These are phyloP conservation scores for Stemphylium vesicarium DNA, from an alignment of 2,329 filamentous ascomycete species.

Conservation along the genomic window DNA sequence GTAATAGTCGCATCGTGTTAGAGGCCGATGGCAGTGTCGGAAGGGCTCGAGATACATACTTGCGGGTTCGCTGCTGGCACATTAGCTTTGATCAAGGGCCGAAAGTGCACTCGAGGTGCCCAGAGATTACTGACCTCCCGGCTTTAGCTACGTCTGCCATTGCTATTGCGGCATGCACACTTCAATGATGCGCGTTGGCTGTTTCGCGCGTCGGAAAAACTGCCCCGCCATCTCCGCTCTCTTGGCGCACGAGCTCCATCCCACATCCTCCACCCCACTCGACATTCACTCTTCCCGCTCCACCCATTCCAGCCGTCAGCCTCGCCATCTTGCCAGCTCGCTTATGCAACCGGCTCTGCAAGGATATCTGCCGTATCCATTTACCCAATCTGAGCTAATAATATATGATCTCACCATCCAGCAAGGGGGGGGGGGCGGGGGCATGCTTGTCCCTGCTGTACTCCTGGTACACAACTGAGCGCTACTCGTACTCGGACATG, in stretches of 20 bases:
- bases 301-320: neutral
- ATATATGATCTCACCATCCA: constrained; percentile 12
- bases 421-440: neutral
- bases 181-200: constrained; percentile 11
- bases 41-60: constrained; percentile 2
- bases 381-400: neutral
- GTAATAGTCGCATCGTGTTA: constrained; percentile 48
- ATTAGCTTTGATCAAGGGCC: neutral
- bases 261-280: constrained; percentile 2
- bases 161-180: constrained; percentile 9
- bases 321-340: neutral
- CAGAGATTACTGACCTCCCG: constrained; percentile 26
- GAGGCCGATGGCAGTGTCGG: constrained; percentile 1
- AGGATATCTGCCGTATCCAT: neutral
- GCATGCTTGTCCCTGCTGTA: constrained; percentile 1
- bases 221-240: constrained; percentile 22
- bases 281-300: neutral
- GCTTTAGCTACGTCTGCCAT: constrained; percentile 40
- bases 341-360: neutral
- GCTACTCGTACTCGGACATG: neutral
- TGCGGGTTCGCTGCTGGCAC: constrained; percentile 6
- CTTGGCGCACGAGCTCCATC: constrained; percentile 3
- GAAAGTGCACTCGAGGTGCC: neutral
- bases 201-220: constrained; percentile 30
- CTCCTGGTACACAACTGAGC: constrained; percentile 3